Base-by-base conservation (phyloP, 306 rosid species). In the Vicia sativa region DNA sequence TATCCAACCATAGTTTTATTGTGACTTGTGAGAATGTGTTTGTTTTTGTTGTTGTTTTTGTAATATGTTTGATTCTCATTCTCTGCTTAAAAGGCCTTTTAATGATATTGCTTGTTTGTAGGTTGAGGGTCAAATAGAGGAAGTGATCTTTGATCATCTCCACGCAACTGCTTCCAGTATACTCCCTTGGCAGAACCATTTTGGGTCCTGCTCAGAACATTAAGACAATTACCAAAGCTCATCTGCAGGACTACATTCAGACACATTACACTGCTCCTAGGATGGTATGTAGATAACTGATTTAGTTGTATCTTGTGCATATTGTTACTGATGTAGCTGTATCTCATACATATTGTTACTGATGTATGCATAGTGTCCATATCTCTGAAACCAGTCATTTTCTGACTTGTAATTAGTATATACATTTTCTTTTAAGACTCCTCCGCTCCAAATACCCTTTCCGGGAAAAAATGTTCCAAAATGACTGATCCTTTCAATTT, bases 101-200 rank as follows among this genome's bases (percentile, higher is more conserved):
- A 9, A 7, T 34, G 56, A n/a, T 31, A 64, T 23, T 55, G 59
- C 65, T 67, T 70, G 75, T 77, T 19, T 39, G 18, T 39, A 91
- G 96, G 95, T 89, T 41, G 97, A 89, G 71, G 92, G 92, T 15
- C 96, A 91, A 79, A 87, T 91, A 2, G 97, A 89, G 71, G 96
- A 89, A 82, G 97, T 91, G 14, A 82, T 91, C 42, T 91, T 89
- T 55, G 96, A 89, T 59, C 97, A 91, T 70, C 82, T 91, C 65
- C 97, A 91, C 6, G 96, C 97, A 65, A 89, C 95, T 77, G 97
- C 97, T 91, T 91, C 88, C 97, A 91, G 74, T 87, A 91, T 70
- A 85, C 95, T 70, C 97, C 57, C 84, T 91, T 50, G 97, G 96
- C 48, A 87, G 97, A 87, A 91, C 96, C 10, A 91, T 89, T 74